Conservation (phyloP, 495 filamentous ascomycete genomes). For the Talaromyces trachyspermus region DNA sequence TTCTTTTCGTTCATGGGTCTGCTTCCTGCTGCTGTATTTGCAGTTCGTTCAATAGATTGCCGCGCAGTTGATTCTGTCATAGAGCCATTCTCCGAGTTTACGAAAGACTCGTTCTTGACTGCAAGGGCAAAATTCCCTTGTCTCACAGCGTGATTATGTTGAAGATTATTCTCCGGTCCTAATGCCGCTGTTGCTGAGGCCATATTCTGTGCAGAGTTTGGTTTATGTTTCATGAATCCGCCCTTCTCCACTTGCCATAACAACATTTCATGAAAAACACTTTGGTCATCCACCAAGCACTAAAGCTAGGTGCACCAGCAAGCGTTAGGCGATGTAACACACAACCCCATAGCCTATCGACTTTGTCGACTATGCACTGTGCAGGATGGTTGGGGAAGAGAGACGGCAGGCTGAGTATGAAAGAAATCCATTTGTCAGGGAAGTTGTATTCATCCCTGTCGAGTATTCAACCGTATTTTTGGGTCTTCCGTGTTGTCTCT, state of each 20-base stretch:
- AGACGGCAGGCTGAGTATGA: conserved; percentile 64
- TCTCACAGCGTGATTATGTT: not conserved
- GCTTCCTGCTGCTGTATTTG: conserved; percentile 8
- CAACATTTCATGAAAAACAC: conserved; percentile 97
- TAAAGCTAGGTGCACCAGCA: conserved; percentile 75
- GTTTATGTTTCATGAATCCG: conserved; percentile 69
- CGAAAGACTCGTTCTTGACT: conserved; percentile 7
- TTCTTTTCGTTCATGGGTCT: conserved; percentile 17
- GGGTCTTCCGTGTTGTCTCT: conserved; percentile 29
- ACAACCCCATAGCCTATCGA: conserved; percentile 38
- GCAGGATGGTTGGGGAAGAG: conserved; percentile 66
- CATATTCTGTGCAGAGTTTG: conserved; percentile 37
- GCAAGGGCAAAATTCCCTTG: conserved; percentile 2
- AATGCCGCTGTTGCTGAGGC: conserved; percentile 17
- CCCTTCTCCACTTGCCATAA: conserved; percentile 86
- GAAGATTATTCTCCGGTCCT: conserved; percentile 19
- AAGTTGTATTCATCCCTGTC: conserved; percentile 51
- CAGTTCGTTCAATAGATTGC: conserved; percentile 11
- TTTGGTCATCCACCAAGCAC: conserved; percentile 97
- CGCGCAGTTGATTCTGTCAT: not conserved
- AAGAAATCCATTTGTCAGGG: conserved; percentile 77
- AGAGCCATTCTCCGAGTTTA: not conserved
- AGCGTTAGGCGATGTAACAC: conserved; percentile 56
- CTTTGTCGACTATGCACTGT: conserved; percentile 44
- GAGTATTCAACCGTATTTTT: conserved; percentile 28